These are phyloP conservation scores for Neurospora terricola DNA, from an alignment of 495 filamentous ascomycete species.

Conservation along the genomic window DNA sequence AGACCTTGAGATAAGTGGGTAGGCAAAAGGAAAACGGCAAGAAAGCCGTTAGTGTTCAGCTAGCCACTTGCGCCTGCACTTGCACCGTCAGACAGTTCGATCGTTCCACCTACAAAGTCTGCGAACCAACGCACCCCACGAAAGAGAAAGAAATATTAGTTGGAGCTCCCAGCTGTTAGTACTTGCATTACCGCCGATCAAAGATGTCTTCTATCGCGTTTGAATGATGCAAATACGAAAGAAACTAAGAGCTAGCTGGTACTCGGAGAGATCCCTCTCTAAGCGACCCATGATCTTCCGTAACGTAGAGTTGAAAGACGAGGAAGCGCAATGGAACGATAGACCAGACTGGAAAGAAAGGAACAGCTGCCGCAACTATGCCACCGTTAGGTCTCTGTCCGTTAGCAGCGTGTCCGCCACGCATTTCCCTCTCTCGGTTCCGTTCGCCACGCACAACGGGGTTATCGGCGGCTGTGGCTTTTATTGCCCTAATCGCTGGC, in stretches of 20 bases:
- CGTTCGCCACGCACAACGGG: not conserved
- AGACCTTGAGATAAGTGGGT: not conserved
- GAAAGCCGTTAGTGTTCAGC: not conserved
- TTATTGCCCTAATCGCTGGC: not conserved
- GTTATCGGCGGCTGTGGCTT: not conserved
- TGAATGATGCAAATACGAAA: not conserved
- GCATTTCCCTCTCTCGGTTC: not conserved
- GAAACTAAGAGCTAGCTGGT: not conserved
- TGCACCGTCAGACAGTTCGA: not conserved
- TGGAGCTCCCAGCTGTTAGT: not conserved
- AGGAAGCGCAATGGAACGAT: not conserved
- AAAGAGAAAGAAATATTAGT: not conserved
- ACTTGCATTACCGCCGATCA: not conserved
- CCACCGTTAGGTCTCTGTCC: not conserved
- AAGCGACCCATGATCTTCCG: not conserved
- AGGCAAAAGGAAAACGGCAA: not conserved
- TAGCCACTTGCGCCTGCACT: not conserved
- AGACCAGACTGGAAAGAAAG: not conserved
- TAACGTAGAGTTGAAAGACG: not conserved
- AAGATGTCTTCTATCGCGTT: not conserved
- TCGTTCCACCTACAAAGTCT: not conserved
- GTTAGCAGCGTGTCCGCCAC: not conserved
- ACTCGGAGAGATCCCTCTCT: not conserved
- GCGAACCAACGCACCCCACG: not conserved
- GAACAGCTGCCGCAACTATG: not conserved